A percentile compares a stretch with the other conserved stretches of the same genome.
Conservation (phyloP, 1,284 basidiomycete genomes). For the Ustilago esculenta region DNA sequence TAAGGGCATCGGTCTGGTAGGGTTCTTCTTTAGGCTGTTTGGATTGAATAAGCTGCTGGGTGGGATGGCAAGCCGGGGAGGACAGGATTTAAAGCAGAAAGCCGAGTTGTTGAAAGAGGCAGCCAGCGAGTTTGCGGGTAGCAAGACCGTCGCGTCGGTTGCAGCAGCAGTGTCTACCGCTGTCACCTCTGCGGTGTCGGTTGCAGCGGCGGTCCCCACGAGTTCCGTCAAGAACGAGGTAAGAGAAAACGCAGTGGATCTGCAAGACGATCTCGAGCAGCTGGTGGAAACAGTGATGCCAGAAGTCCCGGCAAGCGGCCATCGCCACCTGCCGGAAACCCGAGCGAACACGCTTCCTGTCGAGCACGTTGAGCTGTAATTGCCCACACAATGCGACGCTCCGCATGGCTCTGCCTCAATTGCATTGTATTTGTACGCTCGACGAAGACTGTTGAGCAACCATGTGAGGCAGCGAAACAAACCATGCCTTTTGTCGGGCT, state of each 20-base stretch:
- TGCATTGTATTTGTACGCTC: neutral
- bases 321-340: conserved; percentile 4
- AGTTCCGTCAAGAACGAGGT: conserved; percentile 6
- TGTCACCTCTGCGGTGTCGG: conserved; percentile 11
- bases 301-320: conserved; percentile 4
- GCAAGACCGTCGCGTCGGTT: conserved; percentile 1
- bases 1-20: conserved; percentile 51
- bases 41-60: conserved; percentile 37
- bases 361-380: conserved; percentile 36
- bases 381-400: neutral
- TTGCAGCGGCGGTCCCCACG: conserved; percentile 15
- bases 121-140: conserved; percentile 3
- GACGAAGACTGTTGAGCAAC: too few relatives aligned
- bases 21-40: conserved; percentile 45
- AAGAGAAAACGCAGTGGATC: conserved; percentile 17
- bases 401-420: too few relatives aligned
- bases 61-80: conserved; percentile 10
- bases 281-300: conserved; percentile 23
- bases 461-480: too few relatives aligned
- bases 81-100: conserved; percentile 38
- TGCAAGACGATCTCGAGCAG: conserved; percentile 32
- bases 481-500: too few relatives aligned
- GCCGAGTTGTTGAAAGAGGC: conserved; percentile 12
- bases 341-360: conserved; percentile 27
- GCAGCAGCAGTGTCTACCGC: conserved; percentile 19